These are phyloP conservation scores for Candida morakotiae DNA, from an alignment of 805 yeast species.

Conservation along the genomic window DNA sequence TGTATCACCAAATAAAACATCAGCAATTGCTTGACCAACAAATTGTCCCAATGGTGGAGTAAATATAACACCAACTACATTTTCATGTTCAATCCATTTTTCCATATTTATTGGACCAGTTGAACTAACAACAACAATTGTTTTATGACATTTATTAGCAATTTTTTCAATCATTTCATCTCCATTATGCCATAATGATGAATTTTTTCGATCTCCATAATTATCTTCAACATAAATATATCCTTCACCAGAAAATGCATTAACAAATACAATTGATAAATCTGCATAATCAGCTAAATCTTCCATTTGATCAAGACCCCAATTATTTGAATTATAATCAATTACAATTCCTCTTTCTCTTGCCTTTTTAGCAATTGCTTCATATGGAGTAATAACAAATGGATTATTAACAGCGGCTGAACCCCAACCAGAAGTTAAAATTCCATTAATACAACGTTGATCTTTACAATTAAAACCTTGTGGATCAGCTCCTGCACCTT, in stretches of 20 bases:
- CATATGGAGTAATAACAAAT: constrained; percentile 54
- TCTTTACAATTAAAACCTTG: constrained; percentile 53
- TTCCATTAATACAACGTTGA: constrained; percentile 50
- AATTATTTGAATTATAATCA: constrained; percentile 42
- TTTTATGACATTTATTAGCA: constrained; percentile 47
- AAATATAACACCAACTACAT: constrained; percentile 54
- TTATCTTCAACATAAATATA: constrained; percentile 54
- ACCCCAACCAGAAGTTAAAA: constrained; percentile 61
- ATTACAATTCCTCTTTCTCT: constrained; percentile 41
- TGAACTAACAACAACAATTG: constrained; percentile 55
- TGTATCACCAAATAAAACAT: constrained; percentile 55
- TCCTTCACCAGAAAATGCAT: constrained; percentile 58
- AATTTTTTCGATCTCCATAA: constrained; percentile 54
- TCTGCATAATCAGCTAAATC: constrained; percentile 48
- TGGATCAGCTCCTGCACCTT: constrained; percentile 49
- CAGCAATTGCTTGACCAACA: constrained; percentile 55
- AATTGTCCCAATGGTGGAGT: constrained; percentile 57
- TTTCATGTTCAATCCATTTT: constrained; percentile 52
- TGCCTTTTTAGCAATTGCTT: constrained; percentile 49
- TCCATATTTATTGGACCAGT: constrained; percentile 62
- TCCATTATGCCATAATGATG: constrained; percentile 54
- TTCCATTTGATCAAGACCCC: constrained; percentile 41
- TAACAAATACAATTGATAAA: constrained; percentile 50
- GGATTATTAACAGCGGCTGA: constrained; percentile 58
- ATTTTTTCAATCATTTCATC: constrained; percentile 49